Percentiles rank a stretch among this genome's conserved stretches.
phyloP scores from a whole-genome alignment of 1,284 basidiomycete species.

The Cystobasidiaceae sp. region DNA sequence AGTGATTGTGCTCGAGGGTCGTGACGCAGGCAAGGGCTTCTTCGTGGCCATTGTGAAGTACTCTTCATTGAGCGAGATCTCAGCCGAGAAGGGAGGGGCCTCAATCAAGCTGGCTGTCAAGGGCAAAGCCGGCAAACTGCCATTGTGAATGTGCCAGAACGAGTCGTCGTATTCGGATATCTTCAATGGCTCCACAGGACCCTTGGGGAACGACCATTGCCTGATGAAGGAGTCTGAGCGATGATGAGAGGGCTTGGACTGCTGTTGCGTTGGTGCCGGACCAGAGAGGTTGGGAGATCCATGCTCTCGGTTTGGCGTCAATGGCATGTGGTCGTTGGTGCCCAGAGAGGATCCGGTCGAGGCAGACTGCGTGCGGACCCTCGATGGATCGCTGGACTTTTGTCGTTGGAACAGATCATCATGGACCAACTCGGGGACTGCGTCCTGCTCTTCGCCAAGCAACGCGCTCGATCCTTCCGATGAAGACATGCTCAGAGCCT shows the following conservation, averaged over 20 bases:
- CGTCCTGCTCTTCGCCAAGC: conserved; percentile 28
- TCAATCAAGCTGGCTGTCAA: conserved; percentile 2
- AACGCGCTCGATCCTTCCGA: no score
- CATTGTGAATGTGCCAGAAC: conserved; percentile 19
- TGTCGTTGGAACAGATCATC: conserved; percentile 13
- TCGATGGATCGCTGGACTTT: neutral
- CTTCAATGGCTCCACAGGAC: conserved; percentile 14
- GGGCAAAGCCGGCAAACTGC: conserved; percentile 17
- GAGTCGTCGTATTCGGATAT: conserved; percentile 8
- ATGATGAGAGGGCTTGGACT: conserved; percentile 11
- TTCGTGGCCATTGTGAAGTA: conserved; percentile 19
- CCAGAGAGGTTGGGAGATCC: neutral
- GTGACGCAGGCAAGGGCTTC: neutral
- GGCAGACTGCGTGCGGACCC: conserved; percentile 14
- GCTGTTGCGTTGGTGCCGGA: neutral
- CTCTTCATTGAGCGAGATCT: conserved; percentile 29
- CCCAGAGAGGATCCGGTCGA: conserved; percentile 19
- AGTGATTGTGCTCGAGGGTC: neutral
- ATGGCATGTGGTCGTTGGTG: conserved; percentile 21
- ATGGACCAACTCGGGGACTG: conserved; percentile 24
- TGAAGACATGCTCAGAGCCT: conserved; percentile 1
- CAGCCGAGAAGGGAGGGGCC: conserved; percentile 24
- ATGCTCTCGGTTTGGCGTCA: conserved; percentile 14
- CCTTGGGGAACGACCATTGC: conserved; percentile 34
- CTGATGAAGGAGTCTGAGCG: conserved; percentile 31